phyloP scores from a whole-genome alignment of 2,329 filamentous ascomycete species.

The Aureobasidium namibiae region DNA sequence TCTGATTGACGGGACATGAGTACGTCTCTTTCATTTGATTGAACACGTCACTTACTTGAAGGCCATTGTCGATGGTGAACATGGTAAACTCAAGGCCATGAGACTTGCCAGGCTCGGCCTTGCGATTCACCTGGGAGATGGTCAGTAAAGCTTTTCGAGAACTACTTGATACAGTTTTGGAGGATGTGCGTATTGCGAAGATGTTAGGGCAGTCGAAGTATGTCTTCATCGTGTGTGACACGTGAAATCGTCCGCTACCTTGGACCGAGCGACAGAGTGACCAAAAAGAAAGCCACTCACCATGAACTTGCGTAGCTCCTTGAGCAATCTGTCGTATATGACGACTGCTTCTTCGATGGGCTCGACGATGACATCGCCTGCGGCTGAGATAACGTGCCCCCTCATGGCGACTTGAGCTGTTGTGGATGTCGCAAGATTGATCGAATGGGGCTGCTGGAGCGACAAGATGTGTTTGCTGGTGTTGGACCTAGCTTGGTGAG shows the following conservation, averaged over 20 bases:
- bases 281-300: neutral
- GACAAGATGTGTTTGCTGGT: neutral
- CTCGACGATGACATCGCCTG: neutral
- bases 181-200: too few species aligned
- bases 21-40: neutral
- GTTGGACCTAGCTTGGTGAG: neutral
- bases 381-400: too few species aligned
- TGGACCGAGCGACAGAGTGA: too few species aligned
- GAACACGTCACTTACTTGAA: neutral
- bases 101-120: neutral
- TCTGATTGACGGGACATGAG: neutral
- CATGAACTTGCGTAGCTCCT: neutral
- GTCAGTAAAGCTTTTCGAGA: neutral
- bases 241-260: too few species aligned
- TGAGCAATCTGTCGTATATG: neutral
- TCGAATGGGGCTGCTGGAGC: too few species aligned
- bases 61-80: neutral
- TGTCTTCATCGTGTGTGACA: too few species aligned
- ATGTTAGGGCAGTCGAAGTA: too few species aligned
- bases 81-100: neutral
- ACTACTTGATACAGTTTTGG: too few species aligned
- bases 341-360: neutral
- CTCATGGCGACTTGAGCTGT: neutral
- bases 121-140: neutral
- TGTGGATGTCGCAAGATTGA: neutral